phyloP scores from a whole-genome alignment of 805 yeast genomes.

The Ogataea allantospora region DNA sequence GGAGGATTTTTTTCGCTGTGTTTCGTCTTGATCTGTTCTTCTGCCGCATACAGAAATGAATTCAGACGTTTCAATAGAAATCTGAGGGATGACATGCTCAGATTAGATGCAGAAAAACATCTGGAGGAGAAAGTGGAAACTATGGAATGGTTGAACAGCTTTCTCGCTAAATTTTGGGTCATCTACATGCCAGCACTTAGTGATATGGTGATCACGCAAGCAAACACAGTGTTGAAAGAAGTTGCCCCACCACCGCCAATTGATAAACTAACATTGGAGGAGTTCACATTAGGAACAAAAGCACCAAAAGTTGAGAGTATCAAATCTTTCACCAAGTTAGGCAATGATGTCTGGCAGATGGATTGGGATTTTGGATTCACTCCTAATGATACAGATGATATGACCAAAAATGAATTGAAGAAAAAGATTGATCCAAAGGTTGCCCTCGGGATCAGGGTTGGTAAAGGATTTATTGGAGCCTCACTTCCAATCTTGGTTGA shows the following conservation, averaged over 20 bases:
- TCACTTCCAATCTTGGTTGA: conserved; percentile 76
- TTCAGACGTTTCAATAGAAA: conserved; percentile 73
- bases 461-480: conserved; percentile 77
- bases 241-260: conserved; percentile 83
- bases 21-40: conserved; percentile 57
- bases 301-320: conserved; percentile 74
- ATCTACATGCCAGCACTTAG: conserved; percentile 85
- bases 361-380: conserved; percentile 81
- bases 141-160: conserved; percentile 78
- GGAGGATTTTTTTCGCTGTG: conserved; percentile 63
- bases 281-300: conserved; percentile 77
- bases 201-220: conserved; percentile 66
- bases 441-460: conserved; percentile 75
- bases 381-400: conserved; percentile 79
- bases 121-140: conserved; percentile 66
- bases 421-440: conserved; percentile 77
- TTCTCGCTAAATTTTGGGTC: conserved; percentile 80
- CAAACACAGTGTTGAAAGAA: conserved; percentile 66
- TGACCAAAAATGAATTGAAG: conserved; percentile 73
- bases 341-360: conserved; percentile 70
- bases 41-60: conserved; percentile 69
- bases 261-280: conserved; percentile 68
- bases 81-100: conserved; percentile 70
- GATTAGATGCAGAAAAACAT: conserved; percentile 61
- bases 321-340: conserved; percentile 69